Evolutionary conservation across 2,329 filamentous ascomycete species (phyloP), one percentile per base, ranked within the genome.

Genomic region (Fusarium keratoplasticum): DNA sequence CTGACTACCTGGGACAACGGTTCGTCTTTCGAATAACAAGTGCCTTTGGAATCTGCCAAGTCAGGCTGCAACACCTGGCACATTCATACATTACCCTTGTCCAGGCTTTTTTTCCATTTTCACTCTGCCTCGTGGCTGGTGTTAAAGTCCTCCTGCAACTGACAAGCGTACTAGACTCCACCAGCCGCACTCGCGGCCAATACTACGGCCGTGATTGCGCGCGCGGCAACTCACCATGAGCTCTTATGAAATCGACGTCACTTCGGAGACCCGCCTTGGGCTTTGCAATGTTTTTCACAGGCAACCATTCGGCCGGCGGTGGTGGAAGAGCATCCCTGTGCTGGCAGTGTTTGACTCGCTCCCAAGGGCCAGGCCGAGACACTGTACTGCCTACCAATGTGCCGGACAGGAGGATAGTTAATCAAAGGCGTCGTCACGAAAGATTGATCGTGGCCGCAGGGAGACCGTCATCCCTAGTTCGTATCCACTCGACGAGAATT

Each of bases 201-300:
- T 76, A 71, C 64, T 40, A 44, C 27, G 63, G 61, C 40, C 73
- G 71, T 31, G 69, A 71, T 27, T 73, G 57, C 20, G 73, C 60
- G 71, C 68, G 18, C 73, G 66, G 38, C 70, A 74, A 47, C 72
- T 77, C 20, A 74, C 73, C 33, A 67, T 67, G 5, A 70, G 65
- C 11, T 68, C 44, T 38, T 27, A 57, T 29, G 67, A 57, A 40
- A 67, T 67, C 59, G 62, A 66, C 13, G 59, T 74, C 18, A 70
- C 70, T 55, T 44, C 40, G 1, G 38, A 69, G 36, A 66, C 72
- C 27, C 70, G 72, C n/a, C 55, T 72, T 47, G 66, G 64, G 11
- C 58, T 68, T 20, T 75, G 69, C 62, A 74, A 69, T 36, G 33
- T 31, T 36, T 40, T 71, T 63, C 22, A 31, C 36, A 58, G 36